Evolutionary conservation across 371 early-diverging fungal genomes (phyloP).

Genomic region (Syncephalastrum monosporum): DNA sequence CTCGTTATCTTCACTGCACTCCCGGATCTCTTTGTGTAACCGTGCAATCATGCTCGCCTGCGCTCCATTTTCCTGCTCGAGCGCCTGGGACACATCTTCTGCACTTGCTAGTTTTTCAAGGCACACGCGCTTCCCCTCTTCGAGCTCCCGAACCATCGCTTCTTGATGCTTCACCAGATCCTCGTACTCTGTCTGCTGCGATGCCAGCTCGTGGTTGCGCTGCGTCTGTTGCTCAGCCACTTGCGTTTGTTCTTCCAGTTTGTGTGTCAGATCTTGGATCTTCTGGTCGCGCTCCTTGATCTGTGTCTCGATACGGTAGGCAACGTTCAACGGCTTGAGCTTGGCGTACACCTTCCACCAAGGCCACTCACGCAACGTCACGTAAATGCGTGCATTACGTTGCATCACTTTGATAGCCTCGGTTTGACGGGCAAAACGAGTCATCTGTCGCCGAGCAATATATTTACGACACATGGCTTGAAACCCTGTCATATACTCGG

Average conservation of each 20-base stretch:
- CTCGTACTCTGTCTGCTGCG: conserved; percentile 42
- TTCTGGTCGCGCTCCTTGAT: conserved; percentile 58
- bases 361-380: conserved; percentile 88
- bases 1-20: conserved; percentile 41
- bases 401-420: conserved; percentile 90
- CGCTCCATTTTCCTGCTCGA: conserved; percentile 63
- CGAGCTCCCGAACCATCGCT: conserved; percentile 40
- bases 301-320: conserved; percentile 70
- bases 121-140: conserved; percentile 62
- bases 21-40: conserved; percentile 50
- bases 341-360: conserved; percentile 98
- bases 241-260: conserved; percentile 48
- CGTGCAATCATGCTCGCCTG: conserved; percentile 44
- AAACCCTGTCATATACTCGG: conserved; percentile 78
- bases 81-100: conserved; percentile 30
- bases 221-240: conserved; percentile 50
- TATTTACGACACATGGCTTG: conserved; percentile 90
- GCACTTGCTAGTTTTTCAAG: conserved; percentile 58
- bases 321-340: conserved; percentile 95
- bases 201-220: conserved; percentile 53
- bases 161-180: conserved; percentile 50
- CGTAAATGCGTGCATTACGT: conserved; percentile 86
- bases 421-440: conserved; percentile 73
- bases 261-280: conserved; percentile 47
- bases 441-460: conserved; percentile 74